These are phyloP conservation scores for Takashimella tepidaria DNA, from an alignment of 1,284 basidiomycete genomes.

Conservation along the genomic window DNA sequence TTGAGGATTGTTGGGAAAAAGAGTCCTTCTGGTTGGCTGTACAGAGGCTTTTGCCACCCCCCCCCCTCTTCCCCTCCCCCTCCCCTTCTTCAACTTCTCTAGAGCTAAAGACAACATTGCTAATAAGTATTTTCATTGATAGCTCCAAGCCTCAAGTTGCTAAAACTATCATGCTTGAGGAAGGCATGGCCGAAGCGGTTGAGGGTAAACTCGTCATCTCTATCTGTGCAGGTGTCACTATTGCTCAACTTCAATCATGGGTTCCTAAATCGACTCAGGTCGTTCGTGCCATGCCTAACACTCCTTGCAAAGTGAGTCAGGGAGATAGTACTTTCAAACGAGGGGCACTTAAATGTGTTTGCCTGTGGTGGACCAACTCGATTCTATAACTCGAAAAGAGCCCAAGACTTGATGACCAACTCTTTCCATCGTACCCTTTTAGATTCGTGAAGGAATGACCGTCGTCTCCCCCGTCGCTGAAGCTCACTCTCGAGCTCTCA, in stretches of 20 bases:
- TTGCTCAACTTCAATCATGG: conserved; percentile 71
- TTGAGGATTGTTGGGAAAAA: conserved; percentile 1
- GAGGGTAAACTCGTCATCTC: conserved; percentile 89
- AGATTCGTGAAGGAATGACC: conserved; percentile 98
- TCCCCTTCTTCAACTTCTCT: too few species aligned
- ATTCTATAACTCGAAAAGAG: too few species aligned
- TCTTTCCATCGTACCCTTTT: too few species aligned
- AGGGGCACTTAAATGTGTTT: too few species aligned
- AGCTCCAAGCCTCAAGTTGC: conserved; percentile 95
- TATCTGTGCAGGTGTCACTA: conserved; percentile 91
- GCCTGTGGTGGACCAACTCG: too few species aligned
- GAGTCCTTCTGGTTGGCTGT: too few species aligned
- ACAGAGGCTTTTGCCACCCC: too few species aligned
- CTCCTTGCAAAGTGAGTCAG: conserved; percentile 77
- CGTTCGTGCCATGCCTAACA: conserved; percentile 97
- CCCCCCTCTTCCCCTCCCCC: too few species aligned
- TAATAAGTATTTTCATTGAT: background rate
- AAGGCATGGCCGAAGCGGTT: conserved; percentile 81
- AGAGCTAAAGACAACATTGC: too few species aligned
- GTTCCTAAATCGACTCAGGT: conserved; percentile 74
- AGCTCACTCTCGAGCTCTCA: conserved; percentile 60
- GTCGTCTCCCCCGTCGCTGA: conserved; percentile 60
- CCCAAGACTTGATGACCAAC: too few species aligned
- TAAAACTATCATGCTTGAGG: conserved; percentile 63
- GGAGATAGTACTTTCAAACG: background rate